Evolutionary conservation across 2,329 filamentous ascomycete genomes (phyloP).

Genomic region (Calonectria crousiana): DNA sequence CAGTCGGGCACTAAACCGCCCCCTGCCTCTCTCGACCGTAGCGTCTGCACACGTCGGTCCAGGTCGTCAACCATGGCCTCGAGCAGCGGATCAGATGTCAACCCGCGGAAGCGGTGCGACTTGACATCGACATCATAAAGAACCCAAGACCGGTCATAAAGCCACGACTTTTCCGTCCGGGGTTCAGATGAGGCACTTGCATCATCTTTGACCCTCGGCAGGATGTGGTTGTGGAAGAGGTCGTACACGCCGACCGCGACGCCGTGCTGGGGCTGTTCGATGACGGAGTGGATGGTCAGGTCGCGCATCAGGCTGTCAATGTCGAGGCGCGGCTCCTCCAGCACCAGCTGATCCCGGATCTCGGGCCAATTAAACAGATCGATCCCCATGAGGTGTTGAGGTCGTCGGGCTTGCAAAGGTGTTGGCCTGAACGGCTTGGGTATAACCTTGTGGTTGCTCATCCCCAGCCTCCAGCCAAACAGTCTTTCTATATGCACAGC

Average conservation of each 20-base stretch:
- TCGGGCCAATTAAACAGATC: constrained; percentile 3
- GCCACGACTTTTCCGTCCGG: not conserved
- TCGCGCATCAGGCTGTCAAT: not conserved
- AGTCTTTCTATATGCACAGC: not conserved
- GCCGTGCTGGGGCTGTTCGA: not conserved
- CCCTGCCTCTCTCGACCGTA: not conserved
- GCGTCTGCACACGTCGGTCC: not conserved
- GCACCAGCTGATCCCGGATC: not conserved
- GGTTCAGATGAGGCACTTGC: not conserved
- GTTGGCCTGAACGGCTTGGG: not conserved
- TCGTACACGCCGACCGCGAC: not conserved
- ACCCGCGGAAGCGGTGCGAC: not conserved
- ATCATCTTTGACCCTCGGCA: not conserved
- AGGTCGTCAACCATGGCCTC: not conserved
- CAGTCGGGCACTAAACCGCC: not conserved
- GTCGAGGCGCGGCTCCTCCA: not conserved
- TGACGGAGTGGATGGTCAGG: not conserved
- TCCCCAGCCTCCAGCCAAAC: not conserved
- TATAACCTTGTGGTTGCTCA: not conserved
- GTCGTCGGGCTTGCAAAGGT: not conserved
- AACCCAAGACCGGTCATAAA: not conserved
- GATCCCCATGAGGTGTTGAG: not conserved
- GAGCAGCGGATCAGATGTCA: not conserved
- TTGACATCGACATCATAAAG: not conserved
- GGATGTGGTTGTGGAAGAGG: not conserved